Percentiles rank a stretch among this genome's conserved stretches.
Evolutionary conservation across 2,329 filamentous ascomycete species (phyloP).

Genomic region (Juglanconis oblonga): DNA sequence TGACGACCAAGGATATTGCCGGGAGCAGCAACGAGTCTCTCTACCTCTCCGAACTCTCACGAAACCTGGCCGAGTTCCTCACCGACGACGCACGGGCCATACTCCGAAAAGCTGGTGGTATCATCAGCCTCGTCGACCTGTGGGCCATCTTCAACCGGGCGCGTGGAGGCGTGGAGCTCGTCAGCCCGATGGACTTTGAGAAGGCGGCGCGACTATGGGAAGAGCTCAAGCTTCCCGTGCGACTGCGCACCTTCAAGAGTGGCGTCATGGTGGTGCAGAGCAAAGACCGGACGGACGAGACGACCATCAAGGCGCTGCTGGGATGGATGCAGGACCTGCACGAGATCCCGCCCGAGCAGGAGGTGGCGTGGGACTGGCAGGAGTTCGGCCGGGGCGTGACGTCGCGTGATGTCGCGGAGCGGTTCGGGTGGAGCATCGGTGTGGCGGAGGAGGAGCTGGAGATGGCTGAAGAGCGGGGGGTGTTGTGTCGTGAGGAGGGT

Average conservation of each 20-base stretch:
- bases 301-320: conserved; percentile 74
- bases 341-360: conserved; percentile 59
- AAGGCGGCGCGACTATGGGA: conserved; percentile 89
- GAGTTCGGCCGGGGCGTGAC: conserved; percentile 82
- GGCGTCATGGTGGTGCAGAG: conserved; percentile 93
- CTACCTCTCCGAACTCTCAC: conserved; percentile 82
- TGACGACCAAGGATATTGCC: conserved; percentile 95
- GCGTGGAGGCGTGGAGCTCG: conserved; percentile 87
- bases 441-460: conserved; percentile 93
- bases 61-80: conserved; percentile 83
- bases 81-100: conserved; percentile 81
- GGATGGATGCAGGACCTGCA: conserved; percentile 76
- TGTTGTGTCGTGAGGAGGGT: conserved; percentile 85
- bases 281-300: conserved; percentile 83
- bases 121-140: conserved; percentile 83
- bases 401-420: conserved; percentile 81
- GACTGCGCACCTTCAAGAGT: conserved; percentile 84
- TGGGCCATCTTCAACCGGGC: conserved; percentile 96
- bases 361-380: conserved; percentile 72
- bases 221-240: conserved; percentile 78
- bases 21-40: conserved; percentile 75
- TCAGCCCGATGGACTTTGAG: conserved; percentile 88
- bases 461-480: conserved; percentile 91
- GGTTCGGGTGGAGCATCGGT: conserved; percentile 95
- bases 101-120: conserved; percentile 76